phyloP scores from a whole-genome alignment of 805 yeast genomes.

The Soucietia sequanensis region DNA sequence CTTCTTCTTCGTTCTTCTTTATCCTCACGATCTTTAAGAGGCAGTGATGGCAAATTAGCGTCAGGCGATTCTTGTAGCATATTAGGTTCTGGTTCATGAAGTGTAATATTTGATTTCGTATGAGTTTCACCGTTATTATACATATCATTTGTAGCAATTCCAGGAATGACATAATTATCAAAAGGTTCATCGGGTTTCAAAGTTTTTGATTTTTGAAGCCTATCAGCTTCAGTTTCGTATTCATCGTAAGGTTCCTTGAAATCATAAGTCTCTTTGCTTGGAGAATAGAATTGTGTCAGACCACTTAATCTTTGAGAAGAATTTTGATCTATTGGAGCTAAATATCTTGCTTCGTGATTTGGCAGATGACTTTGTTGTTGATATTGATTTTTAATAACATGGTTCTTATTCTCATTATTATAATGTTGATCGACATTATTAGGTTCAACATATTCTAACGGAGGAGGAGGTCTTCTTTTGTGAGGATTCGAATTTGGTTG shows the following conservation, averaged over 20 bases:
- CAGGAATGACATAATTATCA: slow-evolving; percentile 24
- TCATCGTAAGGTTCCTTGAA: slow-evolving; percentile 26
- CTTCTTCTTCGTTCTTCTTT: slow-evolving; percentile 13
- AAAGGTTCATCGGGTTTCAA: slow-evolving; percentile 26
- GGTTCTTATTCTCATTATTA: too few relatives aligned
- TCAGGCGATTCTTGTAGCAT: too few relatives aligned
- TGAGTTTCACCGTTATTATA: background rate
- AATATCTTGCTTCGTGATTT: background rate
- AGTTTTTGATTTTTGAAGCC: slow-evolving; percentile 6
- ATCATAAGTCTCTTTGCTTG: background rate
- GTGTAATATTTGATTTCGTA: background rate
- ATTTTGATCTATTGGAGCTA: background rate
- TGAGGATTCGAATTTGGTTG: background rate
- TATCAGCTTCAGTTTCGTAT: slow-evolving; percentile 21
- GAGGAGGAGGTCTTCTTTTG: slow-evolving; percentile 8
- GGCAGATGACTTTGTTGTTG: background rate
- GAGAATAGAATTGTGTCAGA: background rate
- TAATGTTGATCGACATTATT: background rate
- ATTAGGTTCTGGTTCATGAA: slow-evolving; percentile 2
- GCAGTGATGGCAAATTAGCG: background rate
- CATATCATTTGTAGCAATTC: slow-evolving; percentile 5
- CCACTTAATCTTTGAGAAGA: background rate
- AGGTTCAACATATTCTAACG: slow-evolving; percentile 2
- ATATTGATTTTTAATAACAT: too few relatives aligned
- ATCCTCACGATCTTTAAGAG: slow-evolving; percentile 7